A percentile compares a stretch with the other conserved stretches of the same genome.
Conservation (phyloP, 257 asterid genomes). For the Ligustrum vulgare region DNA sequence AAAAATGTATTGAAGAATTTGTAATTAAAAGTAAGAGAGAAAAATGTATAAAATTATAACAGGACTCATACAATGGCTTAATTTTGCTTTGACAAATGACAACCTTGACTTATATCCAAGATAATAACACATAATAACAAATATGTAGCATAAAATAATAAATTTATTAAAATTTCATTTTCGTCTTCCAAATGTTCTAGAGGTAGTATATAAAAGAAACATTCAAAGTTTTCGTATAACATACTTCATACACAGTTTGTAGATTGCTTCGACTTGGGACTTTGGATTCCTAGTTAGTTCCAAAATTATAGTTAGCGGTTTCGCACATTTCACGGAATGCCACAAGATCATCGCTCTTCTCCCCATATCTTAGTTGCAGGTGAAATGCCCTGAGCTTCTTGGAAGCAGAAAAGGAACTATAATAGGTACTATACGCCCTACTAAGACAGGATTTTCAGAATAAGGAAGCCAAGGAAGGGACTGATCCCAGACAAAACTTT, state of each 20-base stretch:
- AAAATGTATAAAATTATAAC: too few relatives aligned
- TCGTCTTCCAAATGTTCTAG: neutral
- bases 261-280: constrained; percentile 1
- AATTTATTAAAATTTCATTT: neutral
- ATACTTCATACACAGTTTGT: neutral
- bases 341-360: constrained; percentile 95
- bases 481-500: too few relatives aligned
- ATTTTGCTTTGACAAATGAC: neutral
- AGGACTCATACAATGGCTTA: neutral
- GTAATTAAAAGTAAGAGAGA: too few relatives aligned
- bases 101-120: neutral
- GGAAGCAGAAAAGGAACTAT: constrained; percentile 76
- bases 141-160: neutral
- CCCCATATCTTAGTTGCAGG: constrained; percentile 76
- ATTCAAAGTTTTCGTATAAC: neutral
- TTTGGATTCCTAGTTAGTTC: constrained; percentile 54
- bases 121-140: neutral
- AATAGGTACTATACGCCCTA: constrained; percentile 63
- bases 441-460: constrained; percentile 35
- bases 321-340: constrained; percentile 89
- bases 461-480: constrained; percentile 68
- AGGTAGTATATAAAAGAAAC: neutral
- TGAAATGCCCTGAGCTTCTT: constrained; percentile 77
- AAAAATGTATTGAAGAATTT: too few relatives aligned
- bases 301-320: constrained; percentile 64